phyloP scores from a whole-genome alignment of 768 basidiomycete genomes.

The Boletus subcaerulescens region DNA sequence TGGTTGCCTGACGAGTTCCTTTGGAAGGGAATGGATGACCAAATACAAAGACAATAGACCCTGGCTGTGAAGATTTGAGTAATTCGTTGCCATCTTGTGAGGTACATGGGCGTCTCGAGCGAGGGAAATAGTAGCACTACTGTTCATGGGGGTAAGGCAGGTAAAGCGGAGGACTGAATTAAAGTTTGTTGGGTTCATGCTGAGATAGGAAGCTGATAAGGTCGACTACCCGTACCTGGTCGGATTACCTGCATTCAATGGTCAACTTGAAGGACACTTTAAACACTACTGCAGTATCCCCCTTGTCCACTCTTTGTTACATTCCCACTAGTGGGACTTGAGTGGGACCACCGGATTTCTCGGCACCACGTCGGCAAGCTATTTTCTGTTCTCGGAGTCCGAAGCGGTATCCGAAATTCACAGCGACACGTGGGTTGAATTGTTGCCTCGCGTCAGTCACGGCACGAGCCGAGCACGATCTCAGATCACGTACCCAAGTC shows the following conservation, averaged over 20 bases:
- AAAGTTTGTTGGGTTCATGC: conserved; percentile 18
- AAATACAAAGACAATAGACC: conserved; percentile 9
- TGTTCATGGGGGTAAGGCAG: conserved; percentile 8
- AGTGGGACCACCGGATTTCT: too few species aligned
- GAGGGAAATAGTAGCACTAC: conserved; percentile 16
- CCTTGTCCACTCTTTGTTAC: too few species aligned
- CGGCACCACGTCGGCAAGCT: conserved; percentile 14
- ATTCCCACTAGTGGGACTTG: too few species aligned
- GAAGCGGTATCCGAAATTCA: conserved; percentile 11
- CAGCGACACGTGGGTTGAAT: neutral
- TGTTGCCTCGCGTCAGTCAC: conserved; percentile 14
- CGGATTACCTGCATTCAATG: too few species aligned
- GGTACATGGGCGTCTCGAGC: conserved; percentile 23
- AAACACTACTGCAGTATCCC: too few species aligned
- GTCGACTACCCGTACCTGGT: too few species aligned
- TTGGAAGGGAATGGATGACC: neutral
- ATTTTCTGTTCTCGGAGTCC: conserved; percentile 10
- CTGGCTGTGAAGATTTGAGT: conserved; percentile 17
- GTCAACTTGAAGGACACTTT: too few species aligned
- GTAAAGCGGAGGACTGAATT: conserved; percentile 24
- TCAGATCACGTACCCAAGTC: conserved; percentile 23
- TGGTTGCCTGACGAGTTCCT: neutral
- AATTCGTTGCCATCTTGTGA: conserved; percentile 25
- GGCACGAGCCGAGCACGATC: conserved; percentile 28
- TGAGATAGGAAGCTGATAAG: conserved; percentile 27